phyloP scores from a whole-genome alignment of 2,329 filamentous ascomycete species.

The Hyphodiscus sp. region DNA sequence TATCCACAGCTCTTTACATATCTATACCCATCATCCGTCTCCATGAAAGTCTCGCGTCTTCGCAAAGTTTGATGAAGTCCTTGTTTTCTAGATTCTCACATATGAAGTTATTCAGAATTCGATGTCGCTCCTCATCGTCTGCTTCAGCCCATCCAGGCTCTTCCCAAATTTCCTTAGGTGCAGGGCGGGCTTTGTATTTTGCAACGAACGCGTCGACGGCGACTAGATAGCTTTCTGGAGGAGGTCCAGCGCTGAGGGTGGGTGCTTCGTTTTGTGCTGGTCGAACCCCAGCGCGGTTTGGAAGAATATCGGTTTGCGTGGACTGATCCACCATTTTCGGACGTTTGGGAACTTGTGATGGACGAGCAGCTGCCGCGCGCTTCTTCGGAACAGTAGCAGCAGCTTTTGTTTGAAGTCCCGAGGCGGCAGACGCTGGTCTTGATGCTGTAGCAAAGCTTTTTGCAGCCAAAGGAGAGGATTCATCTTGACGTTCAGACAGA shows the following conservation, averaged over 20 bases:
- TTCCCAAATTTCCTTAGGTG: slow-evolving; percentile 24
- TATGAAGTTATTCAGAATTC: slow-evolving; percentile 43
- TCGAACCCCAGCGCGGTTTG: slow-evolving; percentile 6
- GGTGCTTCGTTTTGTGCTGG: not conserved
- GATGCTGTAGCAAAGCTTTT: slow-evolving; percentile 14
- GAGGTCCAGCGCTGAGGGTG: slow-evolving; percentile 2
- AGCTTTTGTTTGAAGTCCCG: slow-evolving; percentile 19
- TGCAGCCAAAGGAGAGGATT: slow-evolving; percentile 14
- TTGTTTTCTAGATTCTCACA: slow-evolving; percentile 42
- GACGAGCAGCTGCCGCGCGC: slow-evolving; percentile 6
- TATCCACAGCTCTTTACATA: slow-evolving; percentile 16
- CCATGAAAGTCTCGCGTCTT: slow-evolving; percentile 45
- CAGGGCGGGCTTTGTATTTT: slow-evolving; percentile 17
- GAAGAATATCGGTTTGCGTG: slow-evolving; percentile 26
- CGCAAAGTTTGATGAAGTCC: slow-evolving; percentile 42
- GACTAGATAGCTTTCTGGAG: slow-evolving; percentile 16
- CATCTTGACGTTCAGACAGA: slow-evolving; percentile 3
- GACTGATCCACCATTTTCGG: slow-evolving; percentile 24
- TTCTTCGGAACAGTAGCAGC: slow-evolving; percentile 10
- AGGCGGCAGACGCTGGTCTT: slow-evolving; percentile 8
- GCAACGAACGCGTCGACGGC: slow-evolving; percentile 20
- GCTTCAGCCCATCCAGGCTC: slow-evolving; percentile 20
- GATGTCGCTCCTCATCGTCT: slow-evolving; percentile 34
- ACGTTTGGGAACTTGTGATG: slow-evolving; percentile 17
- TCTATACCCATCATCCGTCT: slow-evolving; percentile 37